These are phyloP conservation scores for Aspergillus hancockii DNA, from an alignment of 495 filamentous ascomycete species.

Conservation along the genomic window DNA sequence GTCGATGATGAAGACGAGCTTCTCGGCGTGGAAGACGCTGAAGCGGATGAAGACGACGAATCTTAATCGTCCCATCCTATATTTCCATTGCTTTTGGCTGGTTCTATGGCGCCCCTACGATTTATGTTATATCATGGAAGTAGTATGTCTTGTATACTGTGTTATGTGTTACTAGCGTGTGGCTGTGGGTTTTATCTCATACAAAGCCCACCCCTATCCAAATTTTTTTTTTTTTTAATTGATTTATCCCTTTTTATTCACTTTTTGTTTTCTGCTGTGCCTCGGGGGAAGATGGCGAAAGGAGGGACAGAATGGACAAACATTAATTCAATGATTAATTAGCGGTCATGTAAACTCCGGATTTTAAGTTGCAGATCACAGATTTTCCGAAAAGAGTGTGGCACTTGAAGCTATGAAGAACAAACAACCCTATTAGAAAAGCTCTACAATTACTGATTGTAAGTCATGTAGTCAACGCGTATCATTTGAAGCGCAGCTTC, in stretches of 20 bases:
- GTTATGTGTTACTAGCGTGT: neutral
- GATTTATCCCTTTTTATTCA: too few species aligned
- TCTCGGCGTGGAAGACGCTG: slow-evolving; percentile 79
- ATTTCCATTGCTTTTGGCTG: slow-evolving; percentile 2
- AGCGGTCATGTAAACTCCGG: too few species aligned
- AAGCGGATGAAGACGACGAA: slow-evolving; percentile 92
- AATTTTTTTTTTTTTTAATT: too few species aligned
- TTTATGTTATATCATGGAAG: slow-evolving; percentile 35
- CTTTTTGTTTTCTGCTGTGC: too few species aligned
- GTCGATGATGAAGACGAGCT: slow-evolving; percentile 93
- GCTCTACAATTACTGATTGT: too few species aligned
- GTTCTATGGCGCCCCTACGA: slow-evolving; percentile 16
- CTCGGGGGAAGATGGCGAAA: too few species aligned
- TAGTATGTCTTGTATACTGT: slow-evolving; percentile 15
- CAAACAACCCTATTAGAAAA: too few species aligned
- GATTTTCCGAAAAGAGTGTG: too few species aligned
- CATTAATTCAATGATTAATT: too few species aligned
- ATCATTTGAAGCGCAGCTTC: neutral
- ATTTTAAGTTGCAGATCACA: too few species aligned
- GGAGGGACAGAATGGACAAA: too few species aligned
- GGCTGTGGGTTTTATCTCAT: neutral
- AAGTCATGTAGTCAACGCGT: neutral
- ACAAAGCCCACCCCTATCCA: neutral
- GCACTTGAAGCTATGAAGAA: too few species aligned
- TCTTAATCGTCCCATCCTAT: slow-evolving; percentile 39